Evolutionary conservation across 495 filamentous ascomycete genomes (phyloP).

Genomic region (Xylaria scruposa): DNA sequence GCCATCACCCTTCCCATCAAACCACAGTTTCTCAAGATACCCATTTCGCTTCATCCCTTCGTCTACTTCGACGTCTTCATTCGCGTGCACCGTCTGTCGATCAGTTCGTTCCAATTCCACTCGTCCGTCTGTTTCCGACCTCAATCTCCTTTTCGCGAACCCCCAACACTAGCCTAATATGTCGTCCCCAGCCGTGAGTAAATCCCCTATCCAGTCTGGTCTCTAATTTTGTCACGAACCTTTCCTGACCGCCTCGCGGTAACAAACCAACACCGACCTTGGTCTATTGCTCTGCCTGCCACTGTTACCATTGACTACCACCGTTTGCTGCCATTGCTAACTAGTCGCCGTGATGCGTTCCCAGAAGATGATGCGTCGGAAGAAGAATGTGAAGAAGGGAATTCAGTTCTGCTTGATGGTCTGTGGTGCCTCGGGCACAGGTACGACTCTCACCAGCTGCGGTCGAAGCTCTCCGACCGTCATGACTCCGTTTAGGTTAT

Average conservation of each 20-base stretch:
- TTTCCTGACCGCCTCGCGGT: conserved; percentile 26
- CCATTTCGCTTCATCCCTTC: conserved; percentile 25
- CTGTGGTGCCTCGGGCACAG: conserved; percentile 97
- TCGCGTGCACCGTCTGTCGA: conserved; percentile 21
- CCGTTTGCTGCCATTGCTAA: conserved; percentile 38
- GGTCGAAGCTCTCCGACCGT: conserved; percentile 27
- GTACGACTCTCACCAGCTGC: conserved; percentile 59
- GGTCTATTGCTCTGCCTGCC: conserved; percentile 20
- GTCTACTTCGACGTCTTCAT: not conserved
- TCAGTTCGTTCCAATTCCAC: conserved; percentile 36
- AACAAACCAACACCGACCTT: conserved; percentile 29
- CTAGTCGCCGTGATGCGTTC: conserved; percentile 41
- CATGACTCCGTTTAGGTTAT: not conserved
- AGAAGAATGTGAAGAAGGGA: conserved; percentile 99
- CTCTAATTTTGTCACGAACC: conserved; percentile 27
- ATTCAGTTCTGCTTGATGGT: conserved; percentile 99
- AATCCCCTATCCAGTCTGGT: conserved; percentile 39
- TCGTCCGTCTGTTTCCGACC: conserved; percentile 23
- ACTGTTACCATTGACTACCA: not conserved
- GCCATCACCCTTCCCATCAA: conserved; percentile 17
- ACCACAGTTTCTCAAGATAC: conserved; percentile 26
- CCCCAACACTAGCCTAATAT: conserved; percentile 43
- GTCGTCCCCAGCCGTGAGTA: conserved; percentile 49
- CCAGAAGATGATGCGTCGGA: conserved; percentile 94
- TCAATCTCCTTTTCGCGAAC: conserved; percentile 34